Base-by-base conservation (phyloP, 2,329 filamentous ascomycete species). In the Cladophialophora carrionii region DNA sequence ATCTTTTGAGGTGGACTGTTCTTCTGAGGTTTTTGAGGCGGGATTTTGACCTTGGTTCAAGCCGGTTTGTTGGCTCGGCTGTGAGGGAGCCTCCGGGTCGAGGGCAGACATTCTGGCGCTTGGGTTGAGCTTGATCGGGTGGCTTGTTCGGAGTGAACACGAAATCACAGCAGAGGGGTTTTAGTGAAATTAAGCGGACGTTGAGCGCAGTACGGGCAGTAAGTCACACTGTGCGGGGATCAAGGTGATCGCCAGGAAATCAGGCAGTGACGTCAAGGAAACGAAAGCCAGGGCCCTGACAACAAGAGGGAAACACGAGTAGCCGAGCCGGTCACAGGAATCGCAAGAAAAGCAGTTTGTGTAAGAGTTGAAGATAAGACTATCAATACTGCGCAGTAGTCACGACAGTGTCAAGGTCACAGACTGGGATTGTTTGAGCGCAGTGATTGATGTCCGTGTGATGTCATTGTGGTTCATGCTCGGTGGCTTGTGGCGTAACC, bases 11-110 rank as follows among this genome's bases (percentile, higher is more conserved):
- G 58, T 52, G 1, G 51, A n/a, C 57, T 71, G 31, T 61, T 75
- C 73, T n/a, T 66, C 54, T 3, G 69, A 29, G 1, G 70, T 68
- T 61, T 74, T 73, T 14, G 63, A 63, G 22, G 71, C 69, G n/a
- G 73, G 70, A 61, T 74, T 75, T 24, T 59, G 34, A n/a, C 66
- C 67, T 56, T 72, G 70, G 26, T 73, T 71, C 49, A 74, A 69
- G 52, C 71, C 69, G 8, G 69, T 68, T 57, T 74, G 67, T 48
- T 74, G 69, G 5, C 61, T 64, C 8, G 73, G 73, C 57, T 74
- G 73, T 20, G 73, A 71, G 2, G 73, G 70, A 22, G 49, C 72
- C 43, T 62, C 41, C 20, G 73, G 73, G 48, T 74, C 72, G 54
- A 71, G 68, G 34, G 34, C 58, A 29, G 69, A 71, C 69, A 70